Evolutionary conservation across 2,329 filamentous ascomycete species (phyloP), one percentile per base, ranked within the genome.

Genomic region (Ophiostoma ips): DNA sequence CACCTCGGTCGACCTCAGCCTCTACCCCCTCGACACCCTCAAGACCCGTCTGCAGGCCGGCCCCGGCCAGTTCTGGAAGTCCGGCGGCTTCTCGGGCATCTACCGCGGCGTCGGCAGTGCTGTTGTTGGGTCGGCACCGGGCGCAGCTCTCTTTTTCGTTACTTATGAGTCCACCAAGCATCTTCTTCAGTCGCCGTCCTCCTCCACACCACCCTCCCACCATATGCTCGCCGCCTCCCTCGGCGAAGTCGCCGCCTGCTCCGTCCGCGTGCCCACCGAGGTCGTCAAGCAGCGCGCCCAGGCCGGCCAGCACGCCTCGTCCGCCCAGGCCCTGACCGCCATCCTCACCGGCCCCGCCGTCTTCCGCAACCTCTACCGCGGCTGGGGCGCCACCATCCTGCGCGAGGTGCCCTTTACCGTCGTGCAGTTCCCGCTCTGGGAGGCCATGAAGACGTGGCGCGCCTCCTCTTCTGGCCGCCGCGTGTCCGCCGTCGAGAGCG

Each of bases 251-350:
- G 87, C 90, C 3, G 94, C 92, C 0, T 98, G 92, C 66, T 81
- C 88, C 1, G 81, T 98, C 7, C 75, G 92, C 50, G 92, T 98
- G 18, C 92, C 92, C 9, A 96, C 89, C 0, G 92, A 98, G 64
- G 92, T 98, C 5, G 77, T 98, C 60, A 98, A 98, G 75, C 92
- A 96, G 72, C 77, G 94, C 52, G 89, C 92, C 16, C 92, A 98
- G 68, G 92, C 92, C 0, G 80, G 81, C 6, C 81, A 89, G 60
- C 83, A 89, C 66, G 80, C 85, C 5, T 81, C 77, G 6, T 84
- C 79, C 12, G 64, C 79, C 15, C 68, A 72, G 0, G 83, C 87
- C 1, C 70, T 95, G 50, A 71, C 69, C 50, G 78, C 81, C 52
- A 95, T 95, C 49, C 66, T 87, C 34, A 21, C 21, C 3, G 12